Evolutionary conservation across 441 rosid species (phyloP).

Genomic region (Bruguiera hainesii): DNA sequence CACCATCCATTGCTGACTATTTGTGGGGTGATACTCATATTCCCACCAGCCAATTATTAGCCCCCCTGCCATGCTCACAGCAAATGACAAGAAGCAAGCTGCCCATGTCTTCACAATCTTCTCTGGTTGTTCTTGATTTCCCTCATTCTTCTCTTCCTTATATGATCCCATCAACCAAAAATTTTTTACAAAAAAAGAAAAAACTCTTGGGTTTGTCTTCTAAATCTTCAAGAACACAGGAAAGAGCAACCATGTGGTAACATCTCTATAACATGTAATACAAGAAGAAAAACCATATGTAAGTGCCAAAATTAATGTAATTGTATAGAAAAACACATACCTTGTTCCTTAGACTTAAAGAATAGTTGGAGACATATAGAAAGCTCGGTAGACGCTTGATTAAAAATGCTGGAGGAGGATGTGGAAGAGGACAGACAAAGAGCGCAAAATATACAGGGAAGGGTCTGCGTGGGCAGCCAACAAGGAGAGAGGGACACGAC

Average conservation of each 20-base stretch:
- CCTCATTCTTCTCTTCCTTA: conserved; percentile 14
- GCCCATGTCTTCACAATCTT: conserved; percentile 15
- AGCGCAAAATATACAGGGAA: no score
- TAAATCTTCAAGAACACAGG: background rate
- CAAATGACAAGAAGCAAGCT: conserved; percentile 32
- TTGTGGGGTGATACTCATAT: conserved; percentile 38
- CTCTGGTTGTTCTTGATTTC: conserved; percentile 3
- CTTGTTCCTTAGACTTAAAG: no score
- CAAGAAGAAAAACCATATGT: background rate
- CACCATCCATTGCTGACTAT: conserved; percentile 77
- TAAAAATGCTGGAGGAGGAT: no score
- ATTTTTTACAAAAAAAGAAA: background rate
- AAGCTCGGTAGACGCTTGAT: no score
- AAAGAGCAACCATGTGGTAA: background rate
- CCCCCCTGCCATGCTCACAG: conserved; percentile 50
- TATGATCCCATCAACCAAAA: conserved; percentile 17
- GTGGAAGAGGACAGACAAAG: no score
- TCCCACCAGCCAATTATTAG: conserved; percentile 53
- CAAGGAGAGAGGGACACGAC: no score
- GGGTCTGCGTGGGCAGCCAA: no score
- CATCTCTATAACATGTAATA: background rate
- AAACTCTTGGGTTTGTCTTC: conserved; percentile 6
- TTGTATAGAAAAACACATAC: no score
- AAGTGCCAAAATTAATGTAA: no score
- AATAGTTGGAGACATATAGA: no score